These are phyloP conservation scores for Piper longum DNA, from an alignment of 164 flowering plant species.

Conservation along the genomic window DNA sequence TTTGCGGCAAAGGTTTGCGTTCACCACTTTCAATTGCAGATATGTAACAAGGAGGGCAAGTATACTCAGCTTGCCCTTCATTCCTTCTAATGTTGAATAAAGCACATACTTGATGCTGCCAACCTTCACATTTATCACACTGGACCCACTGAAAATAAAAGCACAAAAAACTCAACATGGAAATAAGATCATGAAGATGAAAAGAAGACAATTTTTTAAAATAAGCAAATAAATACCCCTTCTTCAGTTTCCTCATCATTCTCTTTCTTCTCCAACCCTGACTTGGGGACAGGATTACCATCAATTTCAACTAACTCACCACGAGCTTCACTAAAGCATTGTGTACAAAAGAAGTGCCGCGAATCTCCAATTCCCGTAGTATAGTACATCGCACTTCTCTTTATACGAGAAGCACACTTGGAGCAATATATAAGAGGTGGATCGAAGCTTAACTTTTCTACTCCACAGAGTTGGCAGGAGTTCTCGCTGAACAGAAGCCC, in stretches of 20 bases:
- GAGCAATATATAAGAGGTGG: slow-evolving; percentile 96
- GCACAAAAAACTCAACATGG: neutral
- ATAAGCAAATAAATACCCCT: slow-evolving; percentile 41
- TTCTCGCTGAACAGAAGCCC: slow-evolving; percentile 89
- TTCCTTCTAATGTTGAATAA: slow-evolving; percentile 91
- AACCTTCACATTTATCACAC: slow-evolving; percentile 98
- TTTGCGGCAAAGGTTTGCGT: slow-evolving; percentile 87
- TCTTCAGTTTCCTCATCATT: slow-evolving; percentile 99
- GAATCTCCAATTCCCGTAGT: slow-evolving; percentile 81
- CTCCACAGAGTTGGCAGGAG: slow-evolving; percentile 96
- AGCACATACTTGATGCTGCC: slow-evolving; percentile 99
- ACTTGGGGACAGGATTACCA: slow-evolving; percentile 51
- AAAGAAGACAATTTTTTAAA: neutral
- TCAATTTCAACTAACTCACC: slow-evolving; percentile 70
- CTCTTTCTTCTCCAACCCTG: slow-evolving; percentile 77
- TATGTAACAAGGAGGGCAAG: slow-evolving; percentile 94
- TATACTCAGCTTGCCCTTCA: slow-evolving; percentile 97
- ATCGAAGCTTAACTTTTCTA: slow-evolving; percentile 92
- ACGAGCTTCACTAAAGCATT: slow-evolving; percentile 86
- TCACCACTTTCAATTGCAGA: slow-evolving; percentile 72
- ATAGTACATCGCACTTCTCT: slow-evolving; percentile 84
- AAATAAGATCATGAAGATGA: neutral
- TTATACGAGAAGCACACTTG: slow-evolving; percentile 85
- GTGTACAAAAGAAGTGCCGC: slow-evolving; percentile 86
- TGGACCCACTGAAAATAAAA: slow-evolving; percentile 87